These are phyloP conservation scores for Chaetomiaceae sp. DNA, from an alignment of 2,329 filamentous ascomycete species.

Conservation along the genomic window DNA sequence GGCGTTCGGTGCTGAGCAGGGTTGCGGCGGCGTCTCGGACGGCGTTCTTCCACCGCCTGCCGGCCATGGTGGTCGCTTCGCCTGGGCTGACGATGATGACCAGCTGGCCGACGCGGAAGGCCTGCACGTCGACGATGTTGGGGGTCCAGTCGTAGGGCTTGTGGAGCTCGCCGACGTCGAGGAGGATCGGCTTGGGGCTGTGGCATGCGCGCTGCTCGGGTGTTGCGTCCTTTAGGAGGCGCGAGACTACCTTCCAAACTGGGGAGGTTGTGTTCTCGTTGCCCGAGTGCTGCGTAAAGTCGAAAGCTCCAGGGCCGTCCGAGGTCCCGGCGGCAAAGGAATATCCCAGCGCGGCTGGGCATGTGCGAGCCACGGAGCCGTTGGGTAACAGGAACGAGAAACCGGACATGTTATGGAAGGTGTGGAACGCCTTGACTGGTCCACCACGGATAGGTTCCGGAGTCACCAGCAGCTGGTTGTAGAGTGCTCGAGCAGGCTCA, in stretches of 20 bases:
- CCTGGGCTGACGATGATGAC: slow-evolving; percentile 80
- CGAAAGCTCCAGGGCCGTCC: slow-evolving; percentile 85
- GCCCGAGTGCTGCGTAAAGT: slow-evolving; percentile 85
- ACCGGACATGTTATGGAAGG: slow-evolving; percentile 75
- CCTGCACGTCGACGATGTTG: slow-evolving; percentile 86
- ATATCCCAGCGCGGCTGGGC: slow-evolving; percentile 83
- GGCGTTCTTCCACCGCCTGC: slow-evolving; percentile 76
- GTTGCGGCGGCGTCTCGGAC: slow-evolving; percentile 50
- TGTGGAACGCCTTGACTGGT: slow-evolving; percentile 76
- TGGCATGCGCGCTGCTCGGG: slow-evolving; percentile 72
- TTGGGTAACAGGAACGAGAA: slow-evolving; percentile 72
- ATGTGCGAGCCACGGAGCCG: slow-evolving; percentile 66
- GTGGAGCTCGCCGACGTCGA: slow-evolving; percentile 80
- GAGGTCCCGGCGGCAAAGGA: slow-evolving; percentile 91
- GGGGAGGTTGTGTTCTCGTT: slow-evolving; percentile 63
- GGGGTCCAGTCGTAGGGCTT: slow-evolving; percentile 82
- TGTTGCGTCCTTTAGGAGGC: slow-evolving; percentile 65
- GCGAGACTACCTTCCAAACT: slow-evolving; percentile 73
- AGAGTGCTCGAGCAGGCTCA: slow-evolving; percentile 37
- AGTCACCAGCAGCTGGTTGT: slow-evolving; percentile 48
- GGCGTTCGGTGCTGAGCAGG: slow-evolving; percentile 39
- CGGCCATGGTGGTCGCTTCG: slow-evolving; percentile 90
- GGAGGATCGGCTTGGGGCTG: slow-evolving; percentile 73
- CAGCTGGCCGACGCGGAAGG: slow-evolving; percentile 77
- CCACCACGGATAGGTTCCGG: slow-evolving; percentile 54